phyloP scores from a whole-genome alignment of 345 rosid species.

The Salix exigua region DNA sequence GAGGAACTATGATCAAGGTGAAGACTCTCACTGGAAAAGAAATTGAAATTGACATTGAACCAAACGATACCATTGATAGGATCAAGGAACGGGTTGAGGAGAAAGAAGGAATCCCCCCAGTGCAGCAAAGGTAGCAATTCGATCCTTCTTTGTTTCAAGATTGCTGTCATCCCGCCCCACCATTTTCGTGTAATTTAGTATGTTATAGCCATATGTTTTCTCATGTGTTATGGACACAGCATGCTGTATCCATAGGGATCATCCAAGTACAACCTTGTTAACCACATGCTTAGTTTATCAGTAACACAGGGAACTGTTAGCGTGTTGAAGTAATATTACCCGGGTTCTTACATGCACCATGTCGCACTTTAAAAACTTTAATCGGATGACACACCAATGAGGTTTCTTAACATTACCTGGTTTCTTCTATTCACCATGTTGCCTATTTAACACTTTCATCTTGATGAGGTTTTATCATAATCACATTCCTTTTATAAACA shows the following conservation, averaged over 20 bases:
- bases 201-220: neutral
- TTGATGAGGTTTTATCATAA: neutral
- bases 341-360: neutral
- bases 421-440: neutral
- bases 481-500: neutral
- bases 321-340: neutral
- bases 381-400: neutral
- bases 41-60: constrained; percentile 92
- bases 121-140: constrained; percentile 76
- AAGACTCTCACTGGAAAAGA: constrained; percentile 94
- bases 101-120: constrained; percentile 98
- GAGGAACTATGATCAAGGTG: constrained; percentile 97
- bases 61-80: constrained; percentile 84
- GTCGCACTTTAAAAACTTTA: neutral
- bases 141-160: neutral
- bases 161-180: neutral
- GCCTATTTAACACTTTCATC: neutral
- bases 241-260: neutral
- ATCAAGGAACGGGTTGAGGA: constrained; percentile 95
- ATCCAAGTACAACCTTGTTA: too few species aligned
- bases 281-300: neutral
- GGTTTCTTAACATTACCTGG: neutral
- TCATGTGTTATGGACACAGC: neutral
- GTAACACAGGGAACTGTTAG: neutral
- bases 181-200: neutral